phyloP scores from a whole-genome alignment of 2,329 filamentous ascomycete genomes.

The Monosporascus sp. region DNA sequence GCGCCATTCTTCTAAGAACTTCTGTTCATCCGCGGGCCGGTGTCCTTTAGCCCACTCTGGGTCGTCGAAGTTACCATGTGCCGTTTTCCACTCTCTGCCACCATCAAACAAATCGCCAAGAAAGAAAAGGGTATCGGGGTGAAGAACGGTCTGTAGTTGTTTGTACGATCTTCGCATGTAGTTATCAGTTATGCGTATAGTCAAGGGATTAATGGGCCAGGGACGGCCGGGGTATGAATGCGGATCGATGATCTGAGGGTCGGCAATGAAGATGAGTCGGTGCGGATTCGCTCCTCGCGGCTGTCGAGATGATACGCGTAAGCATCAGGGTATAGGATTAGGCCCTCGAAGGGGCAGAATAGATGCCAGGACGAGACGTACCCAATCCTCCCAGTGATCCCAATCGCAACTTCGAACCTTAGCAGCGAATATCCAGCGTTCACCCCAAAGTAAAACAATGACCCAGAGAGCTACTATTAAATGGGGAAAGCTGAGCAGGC shows the following conservation, averaged over 20 bases:
- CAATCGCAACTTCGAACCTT: slow-evolving; percentile 71
- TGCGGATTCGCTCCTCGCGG: slow-evolving; percentile 74
- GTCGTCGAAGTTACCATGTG: slow-evolving; percentile 52
- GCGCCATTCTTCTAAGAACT: slow-evolving; percentile 60
- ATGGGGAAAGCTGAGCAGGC: slow-evolving; percentile 60
- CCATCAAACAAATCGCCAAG: slow-evolving; percentile 94
- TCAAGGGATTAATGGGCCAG: slow-evolving; percentile 51
- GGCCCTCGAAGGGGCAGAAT: background rate
- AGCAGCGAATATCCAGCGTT: slow-evolving; percentile 70
- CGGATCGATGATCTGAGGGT: slow-evolving; percentile 88
- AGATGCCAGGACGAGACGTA: slow-evolving; percentile 37
- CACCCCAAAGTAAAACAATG: slow-evolving; percentile 75
- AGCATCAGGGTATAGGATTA: slow-evolving; percentile 4
- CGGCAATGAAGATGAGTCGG: slow-evolving; percentile 77
- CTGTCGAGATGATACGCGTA: slow-evolving; percentile 39
- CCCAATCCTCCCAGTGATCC: slow-evolving; percentile 90
- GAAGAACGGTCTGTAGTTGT: slow-evolving; percentile 67
- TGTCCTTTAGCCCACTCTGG: slow-evolving; percentile 51
- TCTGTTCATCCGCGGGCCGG: slow-evolving; percentile 47
- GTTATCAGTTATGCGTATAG: slow-evolving; percentile 69
- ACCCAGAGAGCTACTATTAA: slow-evolving; percentile 70
- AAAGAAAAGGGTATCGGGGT: slow-evolving; percentile 87
- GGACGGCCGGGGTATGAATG: slow-evolving; percentile 87
- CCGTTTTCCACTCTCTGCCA: slow-evolving; percentile 87
- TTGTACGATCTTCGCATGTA: slow-evolving; percentile 81